Evolutionary conservation across 1,284 basidiomycete species (phyloP).

Genomic region (Sanguinoderma infundibulare): DNA sequence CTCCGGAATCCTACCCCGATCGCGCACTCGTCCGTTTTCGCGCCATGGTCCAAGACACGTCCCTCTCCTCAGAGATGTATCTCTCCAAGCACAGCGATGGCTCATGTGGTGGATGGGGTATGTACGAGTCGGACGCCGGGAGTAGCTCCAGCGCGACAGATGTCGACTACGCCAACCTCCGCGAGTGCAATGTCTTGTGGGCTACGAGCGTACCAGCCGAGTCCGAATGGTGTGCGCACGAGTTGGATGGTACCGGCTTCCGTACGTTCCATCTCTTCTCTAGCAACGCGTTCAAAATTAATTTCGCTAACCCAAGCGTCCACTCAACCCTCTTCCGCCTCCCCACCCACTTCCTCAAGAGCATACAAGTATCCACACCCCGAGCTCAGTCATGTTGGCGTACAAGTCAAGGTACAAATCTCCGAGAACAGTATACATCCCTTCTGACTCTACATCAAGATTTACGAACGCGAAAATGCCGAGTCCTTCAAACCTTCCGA

Average conservation of each 20-base stretch:
- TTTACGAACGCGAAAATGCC: slow-evolving; percentile 53
- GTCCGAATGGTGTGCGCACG: slow-evolving; percentile 49
- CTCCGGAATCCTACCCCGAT: slow-evolving; percentile 50
- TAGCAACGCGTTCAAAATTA: background rate
- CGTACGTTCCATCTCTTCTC: slow-evolving; percentile 3
- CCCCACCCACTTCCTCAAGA: background rate
- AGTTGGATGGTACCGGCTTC: slow-evolving; percentile 36
- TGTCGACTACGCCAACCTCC: slow-evolving; percentile 55
- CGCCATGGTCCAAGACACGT: slow-evolving; percentile 83
- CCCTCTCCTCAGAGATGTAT: slow-evolving; percentile 72
- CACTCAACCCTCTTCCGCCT: background rate
- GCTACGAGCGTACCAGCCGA: slow-evolving; percentile 73
- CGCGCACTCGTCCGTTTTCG: slow-evolving; percentile 68
- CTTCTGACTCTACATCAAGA: slow-evolving; percentile 37
- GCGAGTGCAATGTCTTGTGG: slow-evolving; percentile 69
- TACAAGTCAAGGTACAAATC: slow-evolving; percentile 64
- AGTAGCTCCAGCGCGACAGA: slow-evolving; percentile 31
- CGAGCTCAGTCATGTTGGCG: slow-evolving; percentile 58
- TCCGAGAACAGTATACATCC: background rate
- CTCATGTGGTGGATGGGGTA: slow-evolving; percentile 72
- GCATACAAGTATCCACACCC: slow-evolving; percentile 67
- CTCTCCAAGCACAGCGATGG: slow-evolving; percentile 49
- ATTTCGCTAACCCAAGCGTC: background rate
- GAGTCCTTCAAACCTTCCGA: slow-evolving; percentile 61
- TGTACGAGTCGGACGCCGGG: slow-evolving; percentile 37